Base-by-base conservation (phyloP, 148 eudicot species). In the Persicaria tinctoria region DNA sequence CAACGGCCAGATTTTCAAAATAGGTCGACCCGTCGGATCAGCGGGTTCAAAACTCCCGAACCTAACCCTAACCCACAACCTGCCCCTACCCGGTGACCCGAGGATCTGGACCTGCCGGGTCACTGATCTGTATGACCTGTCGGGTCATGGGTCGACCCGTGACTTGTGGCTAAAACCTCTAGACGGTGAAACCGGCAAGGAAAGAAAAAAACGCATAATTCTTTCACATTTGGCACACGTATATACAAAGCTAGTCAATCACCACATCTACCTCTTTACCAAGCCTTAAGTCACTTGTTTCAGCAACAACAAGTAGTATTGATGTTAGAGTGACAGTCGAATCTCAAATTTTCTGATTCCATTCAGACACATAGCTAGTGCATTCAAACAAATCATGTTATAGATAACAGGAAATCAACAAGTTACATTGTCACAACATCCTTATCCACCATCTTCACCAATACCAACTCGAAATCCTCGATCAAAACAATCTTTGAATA, bases 351-450 rank as follows among this genome's bases (percentile, higher is more conserved):
- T 51, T 81, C 76, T 70, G 66, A 74, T 76, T 84, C 83, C 91
- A 88, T 86, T 53, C 8, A 10, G 80, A 54, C 89, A 86, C 50
- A 79, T 73, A 54, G 54, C 53, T 46, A 86, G 48, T 2, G 80
- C 85, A 5, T 83, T 81, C 83, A 47, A 73, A 68, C 32, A 79
- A 72, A 17, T 82, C 79, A 70, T 81, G 74, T 44, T 83, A 86
- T 54, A 77, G 82, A 84, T 86, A 84, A 78, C 86, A 84, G 80
- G 88, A 86, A 45, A 86, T 66, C 57, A 86, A 55, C 86, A 86
- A 78, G 75, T 86, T 88, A 89, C 91, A 88, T 23, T 6, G 91
- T 83, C 62, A 88, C 87, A 41, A 62, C 80, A 83, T 88, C 91
- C 81, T 84, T 88, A 76, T 83, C 85, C 66, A 77, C 59, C 85